Evolutionary conservation across 495 filamentous ascomycete genomes (phyloP), one percentile per base, ranked within the genome.

Genomic region (Oleoguttula mirabilis): DNA sequence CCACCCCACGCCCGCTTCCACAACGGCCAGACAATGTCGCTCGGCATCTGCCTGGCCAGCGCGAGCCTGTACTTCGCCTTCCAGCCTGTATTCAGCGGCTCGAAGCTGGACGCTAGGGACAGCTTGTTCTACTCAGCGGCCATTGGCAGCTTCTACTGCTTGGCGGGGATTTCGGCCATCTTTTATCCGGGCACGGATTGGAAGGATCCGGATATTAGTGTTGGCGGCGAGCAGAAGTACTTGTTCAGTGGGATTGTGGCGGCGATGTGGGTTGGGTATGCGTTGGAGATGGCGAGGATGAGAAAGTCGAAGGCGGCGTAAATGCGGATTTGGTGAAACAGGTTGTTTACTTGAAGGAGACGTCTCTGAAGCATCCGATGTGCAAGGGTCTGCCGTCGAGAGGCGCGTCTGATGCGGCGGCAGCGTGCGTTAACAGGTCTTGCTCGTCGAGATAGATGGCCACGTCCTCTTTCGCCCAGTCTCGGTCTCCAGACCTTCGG

Each of bases 1-100:
- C 55, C 50, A 10, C 52, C 55, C 24, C 57, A 60, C 41, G 57
- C 54, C n/a, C 44, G 53, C 35, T 59, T 59, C 49, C 55, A 60
- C 51, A 58, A 60, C 41, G 58, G 53, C 8, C 58, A 60, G 39
- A 60, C 56, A 35, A 60, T 57, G 55, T 41, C 38, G 12, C 3
- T 41, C 16, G 38, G 38, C n/a, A 24, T 32, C 19, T 41, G 20
- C 15, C 25, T 41, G 3, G 23, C 23, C 24, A 17, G 4, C 7
- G 30, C 19, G 30, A 47, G 34, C 11, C 10, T 46, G 20, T 46
- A 45, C 20, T 41, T 40, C 20, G 36, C 36, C 15, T 41, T 38
- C 20, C 7, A 17, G 35, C 36, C 47, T 4, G 24, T 25, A 8
- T 21, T 37, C 14, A 21, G 22, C 15, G 8, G 10, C 1, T n/a